Percentiles rank a stretch among this genome's conserved stretches.
These are phyloP conservation scores for Zygosaccharomyces rouxii DNA, from an alignment of 805 yeast genomes.

Conservation along the genomic window DNA sequence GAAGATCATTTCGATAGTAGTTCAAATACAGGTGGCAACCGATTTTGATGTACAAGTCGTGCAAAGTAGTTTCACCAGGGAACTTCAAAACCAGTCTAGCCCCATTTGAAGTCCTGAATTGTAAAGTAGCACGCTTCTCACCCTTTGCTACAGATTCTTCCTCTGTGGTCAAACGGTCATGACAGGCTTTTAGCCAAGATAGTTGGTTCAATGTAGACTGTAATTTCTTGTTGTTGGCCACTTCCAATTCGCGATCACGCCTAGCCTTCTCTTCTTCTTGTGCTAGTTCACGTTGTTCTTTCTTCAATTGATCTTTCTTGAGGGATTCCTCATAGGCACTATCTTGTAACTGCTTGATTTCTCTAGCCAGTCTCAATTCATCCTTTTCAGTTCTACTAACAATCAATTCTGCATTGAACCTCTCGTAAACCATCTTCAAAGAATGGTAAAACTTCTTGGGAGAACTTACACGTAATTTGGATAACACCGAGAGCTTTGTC, in stretches of 20 bases:
- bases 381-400: constrained; percentile 57
- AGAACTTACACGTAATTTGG: constrained; percentile 31
- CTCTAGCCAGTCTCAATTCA: constrained; percentile 54
- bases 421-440: constrained; percentile 42
- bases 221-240: constrained; percentile 15
- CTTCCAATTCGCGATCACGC: constrained; percentile 7
- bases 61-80: constrained; percentile 16
- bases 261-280: constrained; percentile 12
- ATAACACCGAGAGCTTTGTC: constrained; percentile 35
- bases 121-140: constrained; percentile 25
- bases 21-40: constrained; percentile 27
- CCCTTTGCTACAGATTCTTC: not conserved
- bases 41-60: constrained; percentile 23
- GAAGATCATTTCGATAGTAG: constrained; percentile 61
- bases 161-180: constrained; percentile 6
- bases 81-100: constrained; percentile 27
- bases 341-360: constrained; percentile 61
- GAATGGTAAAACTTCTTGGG: constrained; percentile 35
- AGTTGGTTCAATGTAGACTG: constrained; percentile 19
- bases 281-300: constrained; percentile 39
- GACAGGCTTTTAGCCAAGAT: constrained; percentile 24
- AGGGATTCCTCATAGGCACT: constrained; percentile 60
- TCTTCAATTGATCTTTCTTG: constrained; percentile 51
- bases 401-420: constrained; percentile 57
- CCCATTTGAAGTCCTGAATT: constrained; percentile 34